These are phyloP conservation scores for Sugiyamaella neomexicana DNA, from an alignment of 1,139 yeast genomes.

Conservation along the genomic window DNA sequence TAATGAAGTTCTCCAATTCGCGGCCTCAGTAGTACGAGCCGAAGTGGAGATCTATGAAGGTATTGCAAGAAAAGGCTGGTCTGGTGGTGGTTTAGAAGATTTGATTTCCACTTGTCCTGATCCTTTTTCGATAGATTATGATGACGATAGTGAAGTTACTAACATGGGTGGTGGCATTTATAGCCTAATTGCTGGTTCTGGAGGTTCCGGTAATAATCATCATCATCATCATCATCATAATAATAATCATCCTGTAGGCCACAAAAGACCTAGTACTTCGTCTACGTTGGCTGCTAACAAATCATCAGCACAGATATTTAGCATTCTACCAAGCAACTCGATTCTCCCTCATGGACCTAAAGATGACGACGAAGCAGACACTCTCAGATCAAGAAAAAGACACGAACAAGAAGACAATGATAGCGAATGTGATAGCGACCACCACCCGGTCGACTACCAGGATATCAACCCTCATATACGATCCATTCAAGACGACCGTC, in stretches of 20 bases:
- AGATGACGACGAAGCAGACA: constrained; percentile 13
- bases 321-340: constrained; percentile 33
- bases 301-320: constrained; percentile 25
- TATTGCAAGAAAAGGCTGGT: constrained; percentile 81
- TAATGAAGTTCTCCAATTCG: constrained; percentile 51
- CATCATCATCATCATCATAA: no score
- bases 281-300: constrained; percentile 4
- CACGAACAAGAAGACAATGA: constrained; percentile 2
- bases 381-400: neutral
- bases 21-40: constrained; percentile 70
- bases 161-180: neutral
- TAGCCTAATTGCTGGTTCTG: constrained; percentile 4
- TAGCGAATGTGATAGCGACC: constrained; percentile 6
- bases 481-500: no score
- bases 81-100: constrained; percentile 81
- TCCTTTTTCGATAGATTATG: constrained; percentile 42
- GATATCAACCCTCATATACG: no score
- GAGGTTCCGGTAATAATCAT: neutral
- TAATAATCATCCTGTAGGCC: neutral
- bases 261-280: constrained; percentile 7
- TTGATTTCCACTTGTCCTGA: constrained; percentile 48
- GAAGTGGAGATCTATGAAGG: constrained; percentile 80
- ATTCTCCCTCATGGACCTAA: constrained; percentile 27
- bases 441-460: no score
- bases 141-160: constrained; percentile 28